phyloP scores from a whole-genome alignment of 208 protist species.

The Crithidia sp. region DNA sequence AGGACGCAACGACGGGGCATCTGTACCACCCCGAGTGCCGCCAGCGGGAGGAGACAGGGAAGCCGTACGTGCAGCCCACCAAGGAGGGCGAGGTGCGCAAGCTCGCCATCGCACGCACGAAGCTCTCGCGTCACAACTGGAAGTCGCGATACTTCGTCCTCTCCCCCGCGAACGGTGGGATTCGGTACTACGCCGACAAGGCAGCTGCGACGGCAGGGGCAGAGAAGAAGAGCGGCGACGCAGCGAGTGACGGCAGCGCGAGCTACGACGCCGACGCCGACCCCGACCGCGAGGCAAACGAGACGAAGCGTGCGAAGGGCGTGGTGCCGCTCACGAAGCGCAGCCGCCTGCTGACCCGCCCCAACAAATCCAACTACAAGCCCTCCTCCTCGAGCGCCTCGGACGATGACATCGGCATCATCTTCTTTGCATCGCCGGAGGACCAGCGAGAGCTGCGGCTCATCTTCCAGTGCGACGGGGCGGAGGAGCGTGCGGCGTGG shows the following conservation, averaged over 20 bases:
- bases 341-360: conserved; percentile 46
- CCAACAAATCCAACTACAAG: conserved; percentile 43
- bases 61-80: conserved; percentile 38
- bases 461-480: conserved; percentile 44
- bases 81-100: conserved; percentile 46
- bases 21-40: conserved; percentile 41
- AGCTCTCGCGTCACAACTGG: conserved; percentile 52
- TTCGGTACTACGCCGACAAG: conserved; percentile 45
- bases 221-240: conserved; percentile 20
- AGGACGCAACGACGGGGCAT: conserved; percentile 34
- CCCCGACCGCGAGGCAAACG: conserved; percentile 24
- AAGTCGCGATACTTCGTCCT: conserved; percentile 56
- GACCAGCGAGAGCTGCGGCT: conserved; percentile 40
- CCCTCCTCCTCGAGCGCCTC: conserved; percentile 30
- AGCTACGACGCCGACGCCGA: conserved; percentile 36
- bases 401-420: conserved; percentile 37
- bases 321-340: conserved; percentile 39
- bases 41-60: conserved; percentile 17
- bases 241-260: conserved; percentile 22
- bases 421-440: conserved; percentile 45
- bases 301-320: conserved; percentile 39
- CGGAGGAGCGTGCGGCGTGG: conserved; percentile 36
- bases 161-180: conserved; percentile 27
- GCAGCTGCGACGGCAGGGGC: conserved; percentile 19
- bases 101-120: conserved; percentile 51